Evolutionary conservation across 768 basidiomycete genomes (phyloP).

Genomic region (Mycena galericulata): DNA sequence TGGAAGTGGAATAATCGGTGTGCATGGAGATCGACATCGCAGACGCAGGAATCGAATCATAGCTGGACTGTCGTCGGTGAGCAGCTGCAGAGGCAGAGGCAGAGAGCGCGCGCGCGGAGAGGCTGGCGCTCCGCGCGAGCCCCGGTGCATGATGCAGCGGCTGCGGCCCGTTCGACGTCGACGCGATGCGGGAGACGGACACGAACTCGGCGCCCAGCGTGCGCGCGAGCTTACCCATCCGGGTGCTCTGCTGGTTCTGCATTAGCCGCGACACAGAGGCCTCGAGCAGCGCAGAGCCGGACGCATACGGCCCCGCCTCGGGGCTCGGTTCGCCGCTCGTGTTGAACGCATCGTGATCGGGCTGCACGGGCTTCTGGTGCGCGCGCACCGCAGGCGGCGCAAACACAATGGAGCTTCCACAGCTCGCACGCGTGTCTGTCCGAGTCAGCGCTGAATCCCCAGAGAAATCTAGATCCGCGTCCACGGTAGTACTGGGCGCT

Average conservation of each 20-base stretch:
- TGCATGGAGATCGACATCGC: no score
- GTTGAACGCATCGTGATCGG: slow-evolving; percentile 10
- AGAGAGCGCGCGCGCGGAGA: no score
- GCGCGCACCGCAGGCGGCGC: not conserved
- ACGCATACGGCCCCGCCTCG: not conserved
- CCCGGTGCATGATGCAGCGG: no score
- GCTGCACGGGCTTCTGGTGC: not conserved
- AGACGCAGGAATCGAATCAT: no score
- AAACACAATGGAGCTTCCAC: slow-evolving; percentile 10
- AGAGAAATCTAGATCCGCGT: not conserved
- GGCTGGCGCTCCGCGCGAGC: no score
- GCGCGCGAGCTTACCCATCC: slow-evolving; percentile 6
- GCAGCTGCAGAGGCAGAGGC: no score
- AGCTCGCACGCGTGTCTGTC: slow-evolving; percentile 14
- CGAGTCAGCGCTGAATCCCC: slow-evolving; percentile 21
- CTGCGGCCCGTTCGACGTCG: no score
- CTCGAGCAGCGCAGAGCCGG: not conserved
- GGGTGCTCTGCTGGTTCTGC: not conserved
- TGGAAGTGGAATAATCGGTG: no score
- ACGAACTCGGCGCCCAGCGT: slow-evolving; percentile 13
- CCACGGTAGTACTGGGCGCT: not conserved
- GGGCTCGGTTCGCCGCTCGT: not conserved
- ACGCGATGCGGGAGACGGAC: not conserved
- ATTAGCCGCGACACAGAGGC: no score
- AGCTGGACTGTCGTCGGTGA: no score